Evolutionary conservation across 2,329 filamentous ascomycete genomes (phyloP).

Genomic region (Verticillium klebahnii): DNA sequence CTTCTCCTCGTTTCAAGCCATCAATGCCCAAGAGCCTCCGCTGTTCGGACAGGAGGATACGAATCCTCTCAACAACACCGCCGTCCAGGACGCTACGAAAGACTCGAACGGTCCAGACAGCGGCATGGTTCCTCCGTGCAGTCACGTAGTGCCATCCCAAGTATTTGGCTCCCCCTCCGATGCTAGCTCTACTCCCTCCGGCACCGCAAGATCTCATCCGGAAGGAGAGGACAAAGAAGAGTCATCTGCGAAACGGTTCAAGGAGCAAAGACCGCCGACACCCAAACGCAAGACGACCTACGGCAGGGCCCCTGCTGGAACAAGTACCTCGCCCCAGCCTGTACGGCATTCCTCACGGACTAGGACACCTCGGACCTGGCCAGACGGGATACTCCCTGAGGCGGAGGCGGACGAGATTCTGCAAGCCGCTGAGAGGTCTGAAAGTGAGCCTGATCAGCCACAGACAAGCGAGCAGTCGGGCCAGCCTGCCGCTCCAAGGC

Average conservation of each 20-base stretch:
- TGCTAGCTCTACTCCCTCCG: not conserved
- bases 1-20: no score
- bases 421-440: not conserved
- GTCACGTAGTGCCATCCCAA: not conserved
- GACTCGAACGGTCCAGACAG: no score
- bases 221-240: not conserved
- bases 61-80: no score
- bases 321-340: not conserved
- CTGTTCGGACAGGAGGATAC: no score
- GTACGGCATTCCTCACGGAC: not conserved
- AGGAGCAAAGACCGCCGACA: not conserved
- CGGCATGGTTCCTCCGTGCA: not conserved
- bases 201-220: not conserved
- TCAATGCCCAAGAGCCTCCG: no score
- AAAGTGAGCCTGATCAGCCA: not conserved
- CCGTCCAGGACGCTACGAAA: no score
- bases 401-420: not conserved
- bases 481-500: not conserved
- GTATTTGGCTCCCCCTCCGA: not conserved
- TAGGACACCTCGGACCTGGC: not conserved
- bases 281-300: not conserved
- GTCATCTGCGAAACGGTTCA: not conserved
- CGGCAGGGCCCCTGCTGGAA: not conserved
- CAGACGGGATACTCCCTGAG: not conserved
- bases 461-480: not conserved